phyloP scores from a whole-genome alignment of 371 early-diverging fungal genomes.

The Mucor velutinosus region DNA sequence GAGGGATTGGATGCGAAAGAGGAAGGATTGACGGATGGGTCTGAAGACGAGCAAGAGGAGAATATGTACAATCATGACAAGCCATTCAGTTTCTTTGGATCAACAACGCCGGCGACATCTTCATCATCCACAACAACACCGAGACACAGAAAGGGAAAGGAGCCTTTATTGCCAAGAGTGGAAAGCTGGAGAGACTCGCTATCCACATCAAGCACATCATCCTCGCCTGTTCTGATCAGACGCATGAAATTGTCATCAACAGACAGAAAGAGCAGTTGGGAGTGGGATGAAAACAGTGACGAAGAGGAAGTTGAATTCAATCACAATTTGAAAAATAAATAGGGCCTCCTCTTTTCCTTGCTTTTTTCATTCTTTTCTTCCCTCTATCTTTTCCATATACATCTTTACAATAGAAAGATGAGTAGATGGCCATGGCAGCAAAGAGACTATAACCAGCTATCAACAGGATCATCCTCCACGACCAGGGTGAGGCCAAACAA shows the following conservation, averaged over 20 bases:
- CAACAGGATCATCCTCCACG: neutral
- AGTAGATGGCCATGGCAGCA: neutral
- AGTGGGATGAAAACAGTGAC: slow-evolving; percentile 21
- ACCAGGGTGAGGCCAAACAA: slow-evolving; percentile 4
- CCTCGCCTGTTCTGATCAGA: slow-evolving; percentile 17
- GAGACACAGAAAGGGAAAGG: slow-evolving; percentile 9
- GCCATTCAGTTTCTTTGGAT: neutral
- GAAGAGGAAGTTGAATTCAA: slow-evolving; percentile 6
- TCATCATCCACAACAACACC: neutral
- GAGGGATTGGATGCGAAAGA: neutral
- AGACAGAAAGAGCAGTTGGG: slow-evolving; percentile 13
- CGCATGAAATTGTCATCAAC: slow-evolving; percentile 21
- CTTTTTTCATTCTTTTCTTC: neutral
- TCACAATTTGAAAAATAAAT: neutral
- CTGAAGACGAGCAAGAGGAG: slow-evolving; percentile 1
- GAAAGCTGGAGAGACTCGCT: slow-evolving; percentile 15
- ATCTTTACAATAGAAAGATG: neutral
- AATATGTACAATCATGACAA: neutral
- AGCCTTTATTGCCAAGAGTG: slow-evolving; percentile 11
- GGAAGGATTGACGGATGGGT: neutral
- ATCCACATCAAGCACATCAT: slow-evolving; percentile 1
- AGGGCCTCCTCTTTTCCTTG: neutral
- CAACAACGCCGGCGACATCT: neutral
- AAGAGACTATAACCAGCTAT: neutral
- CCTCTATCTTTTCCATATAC: neutral